phyloP scores from a whole-genome alignment of 768 basidiomycete species.

The Tephrocybe sp. region DNA sequence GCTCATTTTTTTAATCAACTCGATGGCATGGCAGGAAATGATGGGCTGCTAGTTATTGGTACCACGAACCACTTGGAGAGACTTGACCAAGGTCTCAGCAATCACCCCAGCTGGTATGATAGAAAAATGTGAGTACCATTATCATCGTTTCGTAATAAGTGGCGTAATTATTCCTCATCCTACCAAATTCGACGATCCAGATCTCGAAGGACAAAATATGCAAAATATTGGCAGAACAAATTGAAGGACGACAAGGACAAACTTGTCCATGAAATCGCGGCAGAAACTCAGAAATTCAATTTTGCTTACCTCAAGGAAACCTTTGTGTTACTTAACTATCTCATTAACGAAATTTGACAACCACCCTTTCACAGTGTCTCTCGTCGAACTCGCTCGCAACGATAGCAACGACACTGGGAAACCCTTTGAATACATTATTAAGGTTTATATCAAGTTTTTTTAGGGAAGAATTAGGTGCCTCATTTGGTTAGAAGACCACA shows the following conservation, averaged over 20 bases:
- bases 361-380: conserved; percentile 47
- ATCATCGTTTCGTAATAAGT: not conserved
- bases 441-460: conserved; percentile 59
- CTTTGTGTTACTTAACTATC: conserved; percentile 50
- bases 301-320: conserved; percentile 90
- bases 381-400: conserved; percentile 60
- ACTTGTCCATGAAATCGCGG: conserved; percentile 58
- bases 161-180: not conserved
- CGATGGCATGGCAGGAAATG: conserved; percentile 77
- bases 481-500: conserved; percentile 9
- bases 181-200: conserved; percentile 74
- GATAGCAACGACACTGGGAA: conserved; percentile 39
- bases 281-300: conserved; percentile 64
- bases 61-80: conserved; percentile 84
- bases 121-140: conserved; percentile 67
- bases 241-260: conserved; percentile 57
- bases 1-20: conserved; percentile 89
- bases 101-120: conserved; percentile 81
- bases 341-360: not conserved
- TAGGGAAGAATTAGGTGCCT: conserved; percentile 62
- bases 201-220: conserved; percentile 61
- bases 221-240: conserved; percentile 79
- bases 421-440: conserved; percentile 50
- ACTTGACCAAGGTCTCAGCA: conserved; percentile 74
- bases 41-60: conserved; percentile 74